Conservation (phyloP, 441 rosid genomes). For the Pelargonium fulgidum region DNA sequence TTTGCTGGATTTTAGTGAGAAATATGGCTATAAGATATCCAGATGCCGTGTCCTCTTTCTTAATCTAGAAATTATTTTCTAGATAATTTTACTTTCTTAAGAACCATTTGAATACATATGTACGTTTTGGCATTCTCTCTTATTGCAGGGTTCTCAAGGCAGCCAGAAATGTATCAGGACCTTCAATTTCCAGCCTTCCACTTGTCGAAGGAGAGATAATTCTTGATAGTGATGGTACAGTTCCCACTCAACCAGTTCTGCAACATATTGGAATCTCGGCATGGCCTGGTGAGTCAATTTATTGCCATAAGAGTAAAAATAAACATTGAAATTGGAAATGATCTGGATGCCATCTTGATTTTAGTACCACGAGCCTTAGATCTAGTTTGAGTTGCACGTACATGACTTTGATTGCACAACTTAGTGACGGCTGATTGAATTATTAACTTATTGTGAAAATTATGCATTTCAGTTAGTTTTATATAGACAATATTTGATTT, state of each 20-base stretch:
- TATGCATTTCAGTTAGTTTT: constrained; percentile 3
- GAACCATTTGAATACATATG: constrained; percentile 14
- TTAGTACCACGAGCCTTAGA: background rate
- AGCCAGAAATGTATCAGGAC: constrained; percentile 45
- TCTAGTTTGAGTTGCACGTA: background rate
- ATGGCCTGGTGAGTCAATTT: constrained; percentile 69
- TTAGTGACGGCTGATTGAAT: background rate
- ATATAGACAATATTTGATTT: constrained; percentile 17
- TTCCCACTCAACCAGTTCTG: constrained; percentile 85
- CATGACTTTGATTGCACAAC: background rate
- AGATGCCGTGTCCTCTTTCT: background rate
- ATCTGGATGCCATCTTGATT: constrained; percentile 1
- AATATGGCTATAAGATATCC: background rate
- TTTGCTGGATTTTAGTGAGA: background rate
- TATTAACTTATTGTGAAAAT: background rate
- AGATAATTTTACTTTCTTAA: background rate
- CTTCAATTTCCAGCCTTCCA: constrained; percentile 50
- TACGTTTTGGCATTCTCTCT: constrained; percentile 16
- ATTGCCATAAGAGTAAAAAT: constrained; percentile 3
- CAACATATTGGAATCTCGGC: constrained; percentile 89
- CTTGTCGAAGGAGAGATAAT: constrained; percentile 78
- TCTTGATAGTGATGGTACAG: constrained; percentile 73
- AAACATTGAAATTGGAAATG: constrained; percentile 5
- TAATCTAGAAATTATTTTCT: background rate
- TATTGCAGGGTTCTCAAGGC: constrained; percentile 54